Conservation (phyloP, 768 basidiomycete species). For the Lactifluus piperatus region DNA sequence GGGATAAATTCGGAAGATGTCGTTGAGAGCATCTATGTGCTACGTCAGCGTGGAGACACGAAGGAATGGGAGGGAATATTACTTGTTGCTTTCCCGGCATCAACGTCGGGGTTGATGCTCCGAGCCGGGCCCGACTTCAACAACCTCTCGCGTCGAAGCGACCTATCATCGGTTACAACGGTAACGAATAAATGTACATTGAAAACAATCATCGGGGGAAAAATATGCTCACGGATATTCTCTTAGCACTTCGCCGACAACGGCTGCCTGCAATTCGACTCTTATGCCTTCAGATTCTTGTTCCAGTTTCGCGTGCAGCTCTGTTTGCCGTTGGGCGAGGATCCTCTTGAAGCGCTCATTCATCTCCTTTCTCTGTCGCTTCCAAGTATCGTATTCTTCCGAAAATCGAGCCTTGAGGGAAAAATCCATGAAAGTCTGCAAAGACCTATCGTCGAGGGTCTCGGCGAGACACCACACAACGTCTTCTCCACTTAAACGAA, state of each 20-base stretch:
- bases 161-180: neutral
- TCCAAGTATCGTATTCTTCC: neutral
- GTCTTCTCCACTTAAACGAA: neutral
- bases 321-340: neutral
- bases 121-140: neutral
- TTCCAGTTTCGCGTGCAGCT: neutral
- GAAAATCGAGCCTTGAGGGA: neutral
- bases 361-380: neutral
- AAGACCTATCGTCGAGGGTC: slow-evolving; percentile 4
- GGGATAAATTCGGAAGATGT: slow-evolving; percentile 1
- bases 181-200: neutral
- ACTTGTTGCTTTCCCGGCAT: neutral
- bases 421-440: neutral
- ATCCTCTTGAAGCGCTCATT: neutral
- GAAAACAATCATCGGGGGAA: too few relatives aligned
- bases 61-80: neutral
- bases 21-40: neutral
- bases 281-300: neutral
- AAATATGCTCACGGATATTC: neutral
- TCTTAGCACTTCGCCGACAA: neutral
- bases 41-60: neutral
- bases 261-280: neutral
- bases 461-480: slow-evolving; percentile 8
- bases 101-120: neutral
- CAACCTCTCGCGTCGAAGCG: neutral